Evolutionary conservation across 495 filamentous ascomycete genomes (phyloP).

Genomic region (Podospora australis): DNA sequence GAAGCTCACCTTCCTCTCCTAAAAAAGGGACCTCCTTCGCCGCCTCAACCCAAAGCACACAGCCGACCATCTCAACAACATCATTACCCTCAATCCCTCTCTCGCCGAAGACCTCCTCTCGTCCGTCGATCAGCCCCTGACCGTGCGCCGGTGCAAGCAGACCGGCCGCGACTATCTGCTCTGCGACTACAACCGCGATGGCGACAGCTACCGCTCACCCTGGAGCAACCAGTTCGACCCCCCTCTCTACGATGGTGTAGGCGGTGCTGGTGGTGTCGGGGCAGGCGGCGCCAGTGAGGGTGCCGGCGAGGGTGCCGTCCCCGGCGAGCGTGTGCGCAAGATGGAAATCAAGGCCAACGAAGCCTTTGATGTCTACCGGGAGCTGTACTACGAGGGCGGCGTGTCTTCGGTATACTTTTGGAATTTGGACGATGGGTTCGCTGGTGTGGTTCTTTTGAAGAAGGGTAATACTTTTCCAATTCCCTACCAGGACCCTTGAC

Average conservation of each 20-base stretch:
- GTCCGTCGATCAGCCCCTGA: conserved; percentile 91
- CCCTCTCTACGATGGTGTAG: conserved; percentile 54
- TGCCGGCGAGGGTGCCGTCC: conserved; percentile 60
- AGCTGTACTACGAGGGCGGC: conserved; percentile 96
- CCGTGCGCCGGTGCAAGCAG: conserved; percentile 75
- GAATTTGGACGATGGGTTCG: conserved; percentile 98
- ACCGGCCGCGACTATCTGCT: conserved; percentile 93
- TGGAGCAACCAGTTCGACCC: conserved; percentile 99
- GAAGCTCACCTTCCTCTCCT: not conserved
- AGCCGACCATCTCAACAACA: conserved; percentile 69
- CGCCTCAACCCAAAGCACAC: conserved; percentile 93
- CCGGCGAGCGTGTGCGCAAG: conserved; percentile 79
- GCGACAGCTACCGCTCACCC: conserved; percentile 90
- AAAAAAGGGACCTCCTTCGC: conserved; percentile 88
- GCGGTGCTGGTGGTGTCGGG: conserved; percentile 34
- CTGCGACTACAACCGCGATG: conserved; percentile 99
- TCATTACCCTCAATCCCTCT: conserved; percentile 80
- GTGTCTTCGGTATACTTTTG: conserved; percentile 95
- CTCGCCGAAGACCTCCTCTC: conserved; percentile 97
- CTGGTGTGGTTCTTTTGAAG: conserved; percentile 89
- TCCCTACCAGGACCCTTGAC: not conserved
- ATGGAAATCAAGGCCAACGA: conserved; percentile 93
- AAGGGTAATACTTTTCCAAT: conserved; percentile 70
- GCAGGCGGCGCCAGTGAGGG: conserved; percentile 36
- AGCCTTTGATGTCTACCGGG: conserved; percentile 93